Evolutionary conservation across 441 rosid species (phyloP), one percentile per base, ranked within the genome.

Genomic region (Arabidopsis lyrata): DNA sequence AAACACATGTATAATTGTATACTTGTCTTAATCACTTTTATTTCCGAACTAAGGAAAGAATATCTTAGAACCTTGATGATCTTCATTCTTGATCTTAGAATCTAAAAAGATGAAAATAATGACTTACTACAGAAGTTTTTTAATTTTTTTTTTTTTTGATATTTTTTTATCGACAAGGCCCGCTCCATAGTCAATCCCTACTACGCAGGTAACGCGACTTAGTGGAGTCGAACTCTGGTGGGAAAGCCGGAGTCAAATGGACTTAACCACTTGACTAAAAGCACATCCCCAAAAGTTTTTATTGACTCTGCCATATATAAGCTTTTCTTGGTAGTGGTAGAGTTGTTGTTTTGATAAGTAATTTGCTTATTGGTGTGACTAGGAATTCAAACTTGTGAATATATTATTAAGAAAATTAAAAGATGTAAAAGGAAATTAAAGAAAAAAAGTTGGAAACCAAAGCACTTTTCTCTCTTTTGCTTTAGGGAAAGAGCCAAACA

Each of bases 401-500:
- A 34, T 59, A 34, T 41, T 41, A 65, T 58, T 31, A 6, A 34
- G 1, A 57, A 49, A 32, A 39, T 22, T 29, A 5, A 70, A 76
- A 41, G 16, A 41, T 18, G 38, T 32, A 31, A 50, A 74, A 27
- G 35, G 41, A 38, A 58, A 29, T 35, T 45, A 74, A 66, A 39
- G 53, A 48, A 57, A 12, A 64, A 59, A 59, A 49, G 76, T 47
- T 64, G 53, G 61, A 77, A 70, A 70, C 64, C 16, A 77, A 71
- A 77, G 36, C 45, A 52, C 45, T 58, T 71, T 58, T 20, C 22
- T 58, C 63, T 58, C 68, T 65, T 77, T 71, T 77, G 72, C 80
- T 77, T 77, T 71, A 70, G 31, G 68, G 27, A 71, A 77, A 77
- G 80, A 65, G 63, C 63, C 57, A 32, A 58, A 77, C 80, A 77